These are phyloP conservation scores for Harrya chromipes DNA, from an alignment of 768 basidiomycete genomes.

Conservation along the genomic window DNA sequence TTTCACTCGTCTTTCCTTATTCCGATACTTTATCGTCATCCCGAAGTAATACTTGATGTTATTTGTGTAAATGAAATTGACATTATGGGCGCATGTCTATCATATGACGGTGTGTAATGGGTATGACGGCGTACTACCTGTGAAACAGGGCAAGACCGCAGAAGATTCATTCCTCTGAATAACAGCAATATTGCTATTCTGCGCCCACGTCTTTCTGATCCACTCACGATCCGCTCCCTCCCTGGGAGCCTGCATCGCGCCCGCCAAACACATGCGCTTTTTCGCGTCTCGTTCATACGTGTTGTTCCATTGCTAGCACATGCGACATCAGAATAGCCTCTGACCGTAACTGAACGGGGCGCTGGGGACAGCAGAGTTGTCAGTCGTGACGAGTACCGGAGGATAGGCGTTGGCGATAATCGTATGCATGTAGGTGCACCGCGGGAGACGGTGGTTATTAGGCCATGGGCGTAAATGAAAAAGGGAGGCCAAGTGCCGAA, in stretches of 20 bases:
- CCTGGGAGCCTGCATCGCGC: conserved; percentile 76
- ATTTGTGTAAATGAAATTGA: conserved; percentile 18
- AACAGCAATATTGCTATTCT: no score
- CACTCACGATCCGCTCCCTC: conserved; percentile 53
- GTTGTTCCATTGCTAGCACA: conserved; percentile 77
- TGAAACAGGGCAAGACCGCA: no score
- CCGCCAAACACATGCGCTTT: conserved; percentile 56
- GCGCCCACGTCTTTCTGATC: conserved; percentile 41
- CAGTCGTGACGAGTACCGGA: conserved; percentile 61
- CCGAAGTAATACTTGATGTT: conserved; percentile 6
- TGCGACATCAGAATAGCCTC: conserved; percentile 67
- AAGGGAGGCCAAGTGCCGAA: background rate
- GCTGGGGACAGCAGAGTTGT: conserved; percentile 67
- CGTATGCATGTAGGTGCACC: conserved; percentile 70
- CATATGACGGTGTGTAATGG: no score
- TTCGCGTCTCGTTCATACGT: conserved; percentile 43
- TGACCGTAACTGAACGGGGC: conserved; percentile 55
- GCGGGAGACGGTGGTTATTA: conserved; percentile 39
- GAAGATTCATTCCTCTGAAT: no score
- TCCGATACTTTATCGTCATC: no score
- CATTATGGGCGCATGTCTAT: background rate
- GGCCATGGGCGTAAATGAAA: background rate
- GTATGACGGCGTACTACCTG: no score
- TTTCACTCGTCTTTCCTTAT: conserved; percentile 10
- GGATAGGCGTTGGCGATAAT: conserved; percentile 81